Evolutionary conservation across 208 protist genomes (phyloP).

Genomic region (Spongospora subterranea): DNA sequence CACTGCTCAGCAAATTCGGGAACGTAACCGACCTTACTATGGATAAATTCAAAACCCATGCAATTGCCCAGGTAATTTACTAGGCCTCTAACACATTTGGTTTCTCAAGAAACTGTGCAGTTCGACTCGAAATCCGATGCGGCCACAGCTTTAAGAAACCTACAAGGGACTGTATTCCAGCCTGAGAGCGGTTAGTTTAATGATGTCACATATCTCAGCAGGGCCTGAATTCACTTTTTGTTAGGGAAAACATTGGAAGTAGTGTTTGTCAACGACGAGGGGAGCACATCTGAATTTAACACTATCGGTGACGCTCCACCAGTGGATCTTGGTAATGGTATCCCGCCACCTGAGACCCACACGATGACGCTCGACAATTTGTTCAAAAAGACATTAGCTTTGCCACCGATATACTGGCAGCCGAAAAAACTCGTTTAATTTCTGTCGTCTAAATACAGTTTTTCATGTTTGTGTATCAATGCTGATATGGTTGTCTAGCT

Average conservation of each 20-base stretch:
- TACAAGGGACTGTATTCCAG: conserved; percentile 18
- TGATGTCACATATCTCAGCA: not conserved
- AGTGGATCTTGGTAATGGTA: not conserved
- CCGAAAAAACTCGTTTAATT: not conserved
- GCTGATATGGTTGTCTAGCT: too few relatives aligned
- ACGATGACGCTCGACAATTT: not conserved
- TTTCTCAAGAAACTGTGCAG: not conserved
- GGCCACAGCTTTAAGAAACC: not conserved
- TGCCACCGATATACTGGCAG: conserved; percentile 6
- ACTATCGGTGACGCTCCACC: not conserved
- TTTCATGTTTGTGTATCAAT: too few relatives aligned
- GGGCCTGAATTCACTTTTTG: not conserved
- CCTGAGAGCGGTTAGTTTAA: not conserved
- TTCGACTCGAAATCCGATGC: conserved; percentile 6
- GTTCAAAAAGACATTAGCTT: conserved; percentile 35
- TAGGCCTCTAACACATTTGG: not conserved
- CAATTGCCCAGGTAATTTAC: not conserved
- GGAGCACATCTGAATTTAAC: not conserved
- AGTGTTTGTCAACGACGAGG: not conserved
- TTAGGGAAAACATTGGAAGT: not conserved
- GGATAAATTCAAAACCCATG: conserved; percentile 40
- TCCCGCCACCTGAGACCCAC: not conserved
- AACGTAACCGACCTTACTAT: not conserved
- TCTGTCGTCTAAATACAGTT: too few relatives aligned
- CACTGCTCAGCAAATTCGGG: not conserved